Conservation (phyloP, 1,284 basidiomycete genomes). For the Leccinum pachyderme region DNA sequence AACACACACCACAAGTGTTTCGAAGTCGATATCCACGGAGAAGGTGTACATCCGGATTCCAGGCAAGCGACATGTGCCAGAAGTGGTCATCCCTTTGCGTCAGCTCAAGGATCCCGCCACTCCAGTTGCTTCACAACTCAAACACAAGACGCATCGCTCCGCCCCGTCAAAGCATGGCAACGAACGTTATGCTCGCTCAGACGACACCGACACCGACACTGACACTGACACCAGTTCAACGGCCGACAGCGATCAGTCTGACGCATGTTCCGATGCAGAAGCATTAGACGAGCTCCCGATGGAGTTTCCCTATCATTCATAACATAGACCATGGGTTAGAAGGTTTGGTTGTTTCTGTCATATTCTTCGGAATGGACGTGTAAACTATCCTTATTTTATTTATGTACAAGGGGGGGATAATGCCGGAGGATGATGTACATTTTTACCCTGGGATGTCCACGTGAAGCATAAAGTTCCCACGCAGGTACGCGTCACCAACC, state of each 20-base stretch:
- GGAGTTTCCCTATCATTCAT: constrained; percentile 16
- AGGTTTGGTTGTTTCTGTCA: constrained; percentile 5
- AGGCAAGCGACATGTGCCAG: constrained; percentile 9
- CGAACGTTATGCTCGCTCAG: constrained; percentile 24
- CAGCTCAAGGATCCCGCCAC: constrained; percentile 20
- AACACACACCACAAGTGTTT: constrained; percentile 14
- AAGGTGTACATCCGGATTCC: constrained; percentile 30
- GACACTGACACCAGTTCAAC: constrained; percentile 11
- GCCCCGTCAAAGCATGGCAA: constrained; percentile 14
- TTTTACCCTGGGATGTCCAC: not conserved
- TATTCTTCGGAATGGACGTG: constrained; percentile 12
- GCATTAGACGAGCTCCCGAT: constrained; percentile 26
- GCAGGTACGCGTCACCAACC: constrained; percentile 16
- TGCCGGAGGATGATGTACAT: constrained; percentile 6
- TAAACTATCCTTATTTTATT: constrained; percentile 35
- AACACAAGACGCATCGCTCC: constrained; percentile 20
- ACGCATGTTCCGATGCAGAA: constrained; percentile 24
- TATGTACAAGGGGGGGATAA: constrained; percentile 17
- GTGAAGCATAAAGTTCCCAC: constrained; percentile 21
- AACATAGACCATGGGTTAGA: constrained; percentile 15
- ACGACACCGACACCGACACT: constrained; percentile 14
- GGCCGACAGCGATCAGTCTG: constrained; percentile 28
- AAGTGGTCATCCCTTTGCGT: constrained; percentile 24
- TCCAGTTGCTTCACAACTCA: constrained; percentile 24
- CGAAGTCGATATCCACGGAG: constrained; percentile 23